Evolutionary conservation across 2,329 filamentous ascomycete species (phyloP), one percentile per base, ranked within the genome.

Genomic region (Ceratocystis cubensis): DNA sequence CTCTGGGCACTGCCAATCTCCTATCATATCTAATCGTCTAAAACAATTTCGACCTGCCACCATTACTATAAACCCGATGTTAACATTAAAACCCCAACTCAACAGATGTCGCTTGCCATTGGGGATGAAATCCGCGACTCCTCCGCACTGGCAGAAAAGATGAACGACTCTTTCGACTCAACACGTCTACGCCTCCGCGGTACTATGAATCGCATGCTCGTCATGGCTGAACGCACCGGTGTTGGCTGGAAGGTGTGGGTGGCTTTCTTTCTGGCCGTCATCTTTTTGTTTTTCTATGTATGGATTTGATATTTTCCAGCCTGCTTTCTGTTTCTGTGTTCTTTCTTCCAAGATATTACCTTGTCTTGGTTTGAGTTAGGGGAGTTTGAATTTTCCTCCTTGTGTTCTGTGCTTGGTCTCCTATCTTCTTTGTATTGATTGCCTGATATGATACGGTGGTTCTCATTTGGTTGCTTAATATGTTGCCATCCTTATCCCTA

Each of bases 181-280:
- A 95, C 93, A 65, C 81, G 92, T 44, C 78, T 91, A 64, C 84
- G 89, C 70, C 79, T 99, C 69, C 84, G 87, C 57, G 91, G 93
- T 65, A 97, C 95, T 20, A 97, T 99, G 94, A 96, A 91, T 74
- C 82, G 92, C 68, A 99, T 99, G 94, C 78, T 97, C 70, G 75
- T 93, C 65, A 99, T 99, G 94, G 94, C 94, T 3, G 84, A 97
- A 78, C 82, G 86, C 72, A 96, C 92, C 1, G 94, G 94, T n/a
- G 87, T 99, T 8, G 88, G 91, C 72, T 99, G 94, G 94, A 93
- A 84, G 76, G 88, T 92, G 67, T 99, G 94, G 94, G 75, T 96
- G 64, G 81, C 80, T 56, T 99, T 99, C 77, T 96, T 99, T 75
- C 81, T 85, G 5, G 88, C 86, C 45, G 89, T 97, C 20, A 84